Conservation (phyloP, 2,329 filamentous ascomycete species). For the Fusarium proliferatum region DNA sequence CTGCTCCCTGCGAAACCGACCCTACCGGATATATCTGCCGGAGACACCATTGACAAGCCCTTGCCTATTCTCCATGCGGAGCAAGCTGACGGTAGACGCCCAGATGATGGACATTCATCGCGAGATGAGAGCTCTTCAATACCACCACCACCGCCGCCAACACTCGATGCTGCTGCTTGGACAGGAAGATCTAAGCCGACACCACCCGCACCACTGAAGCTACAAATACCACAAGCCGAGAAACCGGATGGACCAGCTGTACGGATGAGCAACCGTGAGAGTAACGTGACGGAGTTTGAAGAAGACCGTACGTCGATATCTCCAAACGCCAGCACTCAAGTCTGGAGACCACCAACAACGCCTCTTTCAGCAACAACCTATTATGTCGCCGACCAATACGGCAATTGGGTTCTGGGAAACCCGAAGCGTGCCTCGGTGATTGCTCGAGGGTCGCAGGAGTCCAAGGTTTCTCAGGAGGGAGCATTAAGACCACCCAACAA, state of each 20-base stretch:
- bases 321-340: conserved; percentile 53
- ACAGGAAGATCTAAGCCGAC: conserved; percentile 27
- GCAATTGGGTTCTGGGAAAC: conserved; percentile 65
- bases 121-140: conserved; percentile 20
- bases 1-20: conserved; percentile 60
- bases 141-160: conserved; percentile 15
- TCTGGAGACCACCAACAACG: conserved; percentile 62
- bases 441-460: conserved; percentile 38
- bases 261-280: conserved; percentile 49
- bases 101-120: conserved; percentile 9
- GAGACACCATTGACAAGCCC: conserved; percentile 30
- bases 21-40: conserved; percentile 48
- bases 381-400: conserved; percentile 63
- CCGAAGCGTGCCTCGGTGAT: conserved; percentile 45
- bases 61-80: conserved; percentile 26
- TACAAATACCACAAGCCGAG: conserved; percentile 45
- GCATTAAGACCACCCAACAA: conserved; percentile 33
- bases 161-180: conserved; percentile 25
- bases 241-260: not conserved
- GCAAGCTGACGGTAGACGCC: conserved; percentile 15
- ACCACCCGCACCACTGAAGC: conserved; percentile 42
- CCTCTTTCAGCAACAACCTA: conserved; percentile 59
- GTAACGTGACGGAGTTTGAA: conserved; percentile 64
- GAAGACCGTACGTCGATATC: conserved; percentile 56
- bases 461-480: conserved; percentile 20